Evolutionary conservation across 2,329 filamentous ascomycete genomes (phyloP).

Genomic region (Meredithiella fracta): DNA sequence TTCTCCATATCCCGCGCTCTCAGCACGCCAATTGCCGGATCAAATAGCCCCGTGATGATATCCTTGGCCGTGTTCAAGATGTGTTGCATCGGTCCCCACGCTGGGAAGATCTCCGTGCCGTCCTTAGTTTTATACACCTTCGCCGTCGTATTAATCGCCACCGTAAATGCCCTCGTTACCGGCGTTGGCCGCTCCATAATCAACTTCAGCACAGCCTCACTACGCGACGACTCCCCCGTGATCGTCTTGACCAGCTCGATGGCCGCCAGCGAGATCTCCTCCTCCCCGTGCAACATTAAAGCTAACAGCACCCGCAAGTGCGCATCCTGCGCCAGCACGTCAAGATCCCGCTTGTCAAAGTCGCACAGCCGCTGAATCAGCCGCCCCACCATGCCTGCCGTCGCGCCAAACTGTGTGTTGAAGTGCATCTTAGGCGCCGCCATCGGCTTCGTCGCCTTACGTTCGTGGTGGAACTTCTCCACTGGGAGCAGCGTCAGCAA

Average conservation of each 20-base stretch:
- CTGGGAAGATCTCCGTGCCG: slow-evolving; percentile 16
- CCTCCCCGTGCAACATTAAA: slow-evolving; percentile 65
- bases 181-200: slow-evolving; percentile 25
- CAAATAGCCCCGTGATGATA: slow-evolving; percentile 39
- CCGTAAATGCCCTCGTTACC: slow-evolving; percentile 25
- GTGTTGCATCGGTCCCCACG: slow-evolving; percentile 42
- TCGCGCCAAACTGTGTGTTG: slow-evolving; percentile 50
- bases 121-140: slow-evolving; percentile 12
- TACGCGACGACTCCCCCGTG: slow-evolving; percentile 45
- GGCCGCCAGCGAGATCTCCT: slow-evolving; percentile 61
- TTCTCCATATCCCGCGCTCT: slow-evolving; percentile 38
- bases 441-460: slow-evolving; percentile 27
- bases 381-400: slow-evolving; percentile 45
- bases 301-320: slow-evolving; percentile 58
- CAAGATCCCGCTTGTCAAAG: slow-evolving; percentile 53
- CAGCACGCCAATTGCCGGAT: slow-evolving; percentile 38
- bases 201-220: slow-evolving; percentile 32
- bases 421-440: slow-evolving; percentile 45
- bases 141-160: slow-evolving; percentile 24
- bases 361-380: slow-evolving; percentile 67
- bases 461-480: slow-evolving; percentile 50
- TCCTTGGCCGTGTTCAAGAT: slow-evolving; percentile 41
- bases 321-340: slow-evolving; percentile 49
- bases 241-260: slow-evolving; percentile 71
- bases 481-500: slow-evolving; percentile 55